Evolutionary conservation across 768 basidiomycete genomes (phyloP), one percentile per base, ranked within the genome.

Genomic region (Kwoniella botswanensis): DNA sequence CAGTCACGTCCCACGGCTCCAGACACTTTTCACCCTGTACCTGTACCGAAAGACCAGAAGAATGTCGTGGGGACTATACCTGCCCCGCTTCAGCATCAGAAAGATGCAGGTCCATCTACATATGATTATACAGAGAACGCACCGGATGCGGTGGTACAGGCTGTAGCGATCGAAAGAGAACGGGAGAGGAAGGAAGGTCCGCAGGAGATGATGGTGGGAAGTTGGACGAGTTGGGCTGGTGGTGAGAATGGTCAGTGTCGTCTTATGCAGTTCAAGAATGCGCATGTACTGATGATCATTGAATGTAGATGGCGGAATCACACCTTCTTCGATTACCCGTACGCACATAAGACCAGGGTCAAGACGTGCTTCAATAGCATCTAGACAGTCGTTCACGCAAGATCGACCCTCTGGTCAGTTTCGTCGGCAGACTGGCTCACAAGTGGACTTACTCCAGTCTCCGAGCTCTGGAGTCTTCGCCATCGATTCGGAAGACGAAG

Each of bases 61-160:
- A 29, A 53, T 46, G 35, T 57, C 18, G 59, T 26, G 5, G 29
- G 50, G 44, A 17, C 24, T 9, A 60, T 68, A 24, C 67, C 67
- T 17, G 24, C 55, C 3, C 68, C 68, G 6, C 18, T 52, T 3
- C 52, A 62, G 42, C 60, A 15, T 22, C 29, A 35, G 13, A 59
- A 55, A 58, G 56, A 70, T 24, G 68, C 55, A 43, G 68, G 63
- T 42, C 68, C 68, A 22, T 71, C 71, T 2, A 59, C 63, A 10
- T 70, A 79, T 60, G 80, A 78, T 52, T 79, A 78, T 72, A 80
- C 72, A 52, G 78, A 75, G 77, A 79, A 74, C 65, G 78, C 76
- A 26, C 77, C 70, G 26, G 75, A 77, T 52, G 76, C 71, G 13
- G 73, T 72, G 58, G 73, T 77, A 6, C 73, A 74, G 64, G 71